Evolutionary conservation across 345 rosid genomes (phyloP), one percentile per base, ranked within the genome.

Genomic region (Theobroma cacao): DNA sequence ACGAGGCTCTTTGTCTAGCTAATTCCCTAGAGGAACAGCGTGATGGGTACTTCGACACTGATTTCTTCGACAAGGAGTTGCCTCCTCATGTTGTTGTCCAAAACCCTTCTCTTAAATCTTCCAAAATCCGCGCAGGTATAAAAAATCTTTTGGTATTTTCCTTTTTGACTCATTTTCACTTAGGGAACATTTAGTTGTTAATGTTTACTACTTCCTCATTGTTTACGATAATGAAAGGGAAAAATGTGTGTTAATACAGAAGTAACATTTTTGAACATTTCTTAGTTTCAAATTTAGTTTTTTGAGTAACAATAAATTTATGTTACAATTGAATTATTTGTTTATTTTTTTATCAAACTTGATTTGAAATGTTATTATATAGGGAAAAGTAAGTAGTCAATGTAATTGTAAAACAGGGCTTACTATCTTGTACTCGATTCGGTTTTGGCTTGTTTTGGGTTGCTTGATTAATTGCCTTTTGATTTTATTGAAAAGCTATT

Each of bases 1-100:
- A 85, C 80, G 99, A 93, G 74, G 97, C 99, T 62, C 93, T 93
- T 38, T 90, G 92, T 78, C 93, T 93, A 41, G 99, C 97, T 71
- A 91, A 93, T 70, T 93, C 99, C 22, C 92, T 95, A 18, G 98
- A 95, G 80, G 99, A 95, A 67, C 99, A 93, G 84, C 88, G 99
- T 26, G 93, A 90, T 75, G 98, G 98, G 2, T 86, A 78, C 88
- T 95, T 92, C 56, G 81, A 79, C 36, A 78, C 89, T 60, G 97
- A 93, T 82, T 90, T 89, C 81, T 90, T 84, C 75, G 90, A 89
- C 10, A 95, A 93, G 84, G 87, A 86, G 7, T 76, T 90, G 83
- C 97, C 98, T 70, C 91, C 96, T 77, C 91, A 91, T 74, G 83
- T 90, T 15, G 74, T 95, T 59, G 99, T 95, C 66, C 98, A 92